Percentiles rank a stretch among this genome's conserved stretches.
Evolutionary conservation across 2,329 filamentous ascomycete species (phyloP).

Genomic region (Helotiales sp.): DNA sequence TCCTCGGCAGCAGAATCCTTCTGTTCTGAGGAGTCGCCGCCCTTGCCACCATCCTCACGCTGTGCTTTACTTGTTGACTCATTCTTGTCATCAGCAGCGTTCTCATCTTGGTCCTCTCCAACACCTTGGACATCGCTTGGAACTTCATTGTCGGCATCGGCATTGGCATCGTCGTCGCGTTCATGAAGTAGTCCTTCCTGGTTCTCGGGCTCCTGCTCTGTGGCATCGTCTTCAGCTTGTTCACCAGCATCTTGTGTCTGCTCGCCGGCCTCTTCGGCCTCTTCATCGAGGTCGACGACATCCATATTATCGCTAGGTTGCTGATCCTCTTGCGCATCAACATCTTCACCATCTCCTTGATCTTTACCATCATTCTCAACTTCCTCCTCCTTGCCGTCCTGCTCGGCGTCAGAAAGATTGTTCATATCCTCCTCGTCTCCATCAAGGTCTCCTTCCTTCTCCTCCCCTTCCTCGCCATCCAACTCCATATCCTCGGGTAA

Average conservation of each 20-base stretch:
- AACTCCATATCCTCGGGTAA: conserved; percentile 72
- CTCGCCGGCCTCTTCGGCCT: conserved; percentile 36
- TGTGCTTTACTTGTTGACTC: conserved; percentile 61
- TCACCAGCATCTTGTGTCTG: conserved; percentile 54
- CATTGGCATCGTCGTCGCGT: conserved; percentile 48
- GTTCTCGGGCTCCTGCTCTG: conserved; percentile 55
- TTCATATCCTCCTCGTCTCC: conserved; percentile 48
- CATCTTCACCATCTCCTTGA: conserved; percentile 41
- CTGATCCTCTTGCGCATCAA: conserved; percentile 41
- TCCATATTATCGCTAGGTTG: conserved; percentile 36
- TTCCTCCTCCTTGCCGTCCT: conserved; percentile 41
- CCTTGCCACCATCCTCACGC: conserved; percentile 65
- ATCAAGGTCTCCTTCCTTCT: conserved; percentile 47
- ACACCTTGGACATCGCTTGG: conserved; percentile 64
- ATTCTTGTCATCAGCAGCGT: conserved; percentile 62
- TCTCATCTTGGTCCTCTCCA: conserved; percentile 65
- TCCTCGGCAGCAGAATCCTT: conserved; percentile 64
- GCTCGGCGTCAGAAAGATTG: conserved; percentile 51
- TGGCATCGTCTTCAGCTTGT: conserved; percentile 46
- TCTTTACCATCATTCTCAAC: conserved; percentile 45
- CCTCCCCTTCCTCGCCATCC: conserved; percentile 54
- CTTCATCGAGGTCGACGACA: conserved; percentile 34
- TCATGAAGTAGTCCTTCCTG: conserved; percentile 39
- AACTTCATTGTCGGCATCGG: conserved; percentile 61
- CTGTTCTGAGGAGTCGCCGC: conserved; percentile 63